Evolutionary conservation across 441 rosid genomes (phyloP), one percentile per base, ranked within the genome.

Genomic region (Syzygium malaccense): DNA sequence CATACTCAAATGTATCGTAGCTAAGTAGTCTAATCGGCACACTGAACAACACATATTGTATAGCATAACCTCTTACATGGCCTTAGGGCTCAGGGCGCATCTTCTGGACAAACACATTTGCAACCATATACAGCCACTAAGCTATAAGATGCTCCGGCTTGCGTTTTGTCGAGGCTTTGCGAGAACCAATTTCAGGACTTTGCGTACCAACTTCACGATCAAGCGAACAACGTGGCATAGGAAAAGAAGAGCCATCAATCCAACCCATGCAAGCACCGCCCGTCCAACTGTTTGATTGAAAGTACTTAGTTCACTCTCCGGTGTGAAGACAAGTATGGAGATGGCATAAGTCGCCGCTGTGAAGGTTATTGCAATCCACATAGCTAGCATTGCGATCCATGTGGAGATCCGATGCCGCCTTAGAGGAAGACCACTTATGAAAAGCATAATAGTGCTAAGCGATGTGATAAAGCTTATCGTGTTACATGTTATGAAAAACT

Each of bases 181-280:
- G 26, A 7, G 26, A 7, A 68, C 0, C 26, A 0, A 33, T 33
- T 68, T 33, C 78, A 4, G 25, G 79, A 68, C 0, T 0, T 33
- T 68, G 12, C 79, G 0, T 32, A 68, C 79, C 79, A 68, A 68
- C 6, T 68, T 68, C 25, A 32, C 3, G 23, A 18, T 4, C 1
- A 68, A 33, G 48, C 26, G 48, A 33, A 18, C 26, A 4, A 9
- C 26, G 10, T 68, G 14, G 48, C 26, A 33, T 7, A 68, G 41
- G 48, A 68, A 68, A 68, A 68, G 41, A 33, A 68, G 48, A 18
- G 48, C 79, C 14, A 68, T 18, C 0, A 68, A 68, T 33, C 7
- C 79, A 68, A 1, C 0, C 79, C 79, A 68, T 33, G 79, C 48
- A 3, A 4, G 20, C 78, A 66, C 1, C 78, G 25, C 25, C 8